Evolutionary conservation across 2,329 filamentous ascomycete species (phyloP), one percentile per base, ranked within the genome.

Genomic region (Teratosphaeriaceae sp.): DNA sequence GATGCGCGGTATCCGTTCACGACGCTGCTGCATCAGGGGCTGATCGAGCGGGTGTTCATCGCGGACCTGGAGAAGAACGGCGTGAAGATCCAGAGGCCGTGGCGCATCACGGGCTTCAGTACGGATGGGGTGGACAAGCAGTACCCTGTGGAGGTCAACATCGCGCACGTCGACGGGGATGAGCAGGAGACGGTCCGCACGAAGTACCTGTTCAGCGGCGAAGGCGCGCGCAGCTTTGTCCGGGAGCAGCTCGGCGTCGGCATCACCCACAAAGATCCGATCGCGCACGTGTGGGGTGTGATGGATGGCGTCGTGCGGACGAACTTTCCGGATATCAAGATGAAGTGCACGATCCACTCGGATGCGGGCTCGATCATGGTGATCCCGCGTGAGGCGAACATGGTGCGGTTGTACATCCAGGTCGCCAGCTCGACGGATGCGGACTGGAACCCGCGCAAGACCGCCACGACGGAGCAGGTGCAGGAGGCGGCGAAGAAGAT

Each of bases 101-200:
- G 78, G 75, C 79, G 71, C 1, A 80, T 82, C 39, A 72, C 71
- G 19, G 74, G 71, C 1, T 82, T 82, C 61, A 67, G 75, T 54
- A 81, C 79, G 42, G 75, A 79, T 55, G 76, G 72, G 21, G 64
- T 67, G 43, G 74, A 80, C 52, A 72, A 78, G 52, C 76, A 79
- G 19, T 94, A 92, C 59, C 89, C 88, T 1, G 85, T 95, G 1
- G 76, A 85, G 51, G 88, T 95, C 21, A 74, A 80, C 45, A 68
- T 95, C 37, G 79, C 83, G 58, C 84, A 89, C 55, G 73, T 88
- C 12, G 84, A 94, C 56, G 85, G 85, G 22, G 78, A 78, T 18
- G 68, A 73, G 7, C 73, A 72, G 27, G 84, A 94, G 66, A 88
- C 70, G 1, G 70, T 80, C 9, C 69, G 76, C 43, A 65, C 78